These are phyloP conservation scores for Termitomyces sp. DNA, from an alignment of 768 basidiomycete genomes.

Conservation along the genomic window DNA sequence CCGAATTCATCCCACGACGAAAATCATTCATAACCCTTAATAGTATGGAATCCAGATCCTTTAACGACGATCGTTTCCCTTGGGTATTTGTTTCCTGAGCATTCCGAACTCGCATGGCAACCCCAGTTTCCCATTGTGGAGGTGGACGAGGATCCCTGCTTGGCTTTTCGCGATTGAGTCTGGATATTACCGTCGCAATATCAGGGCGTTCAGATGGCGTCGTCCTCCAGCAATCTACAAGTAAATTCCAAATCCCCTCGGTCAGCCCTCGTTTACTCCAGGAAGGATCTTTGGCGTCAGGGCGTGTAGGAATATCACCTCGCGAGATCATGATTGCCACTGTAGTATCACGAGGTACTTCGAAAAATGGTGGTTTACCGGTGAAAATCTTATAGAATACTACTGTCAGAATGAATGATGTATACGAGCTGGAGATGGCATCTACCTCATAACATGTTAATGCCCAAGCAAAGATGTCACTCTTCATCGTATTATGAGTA, in stretches of 20 bases:
- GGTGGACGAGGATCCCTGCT: background rate
- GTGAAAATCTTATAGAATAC: constrained; percentile 19
- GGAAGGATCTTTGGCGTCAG: constrained; percentile 2
- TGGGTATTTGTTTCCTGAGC: background rate
- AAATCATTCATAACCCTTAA: background rate
- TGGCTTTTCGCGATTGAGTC: background rate
- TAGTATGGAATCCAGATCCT: background rate
- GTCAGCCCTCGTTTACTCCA: constrained; percentile 17
- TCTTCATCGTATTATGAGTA: constrained; percentile 14
- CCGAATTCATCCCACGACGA: background rate
- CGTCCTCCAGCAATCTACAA: constrained; percentile 22
- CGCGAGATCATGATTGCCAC: constrained; percentile 14
- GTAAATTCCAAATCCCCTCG: constrained; percentile 17
- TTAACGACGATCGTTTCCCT: background rate
- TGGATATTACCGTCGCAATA: background rate
- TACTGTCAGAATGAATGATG: background rate
- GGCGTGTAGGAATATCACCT: constrained; percentile 17
- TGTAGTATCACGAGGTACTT: constrained; percentile 11
- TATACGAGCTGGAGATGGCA: background rate
- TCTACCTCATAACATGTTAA: constrained; percentile 27
- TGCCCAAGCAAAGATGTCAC: constrained; percentile 26
- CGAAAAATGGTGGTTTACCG: constrained; percentile 17
- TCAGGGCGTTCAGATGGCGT: constrained; percentile 17
- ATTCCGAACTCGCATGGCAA: constrained; percentile 1
- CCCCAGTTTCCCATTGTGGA: background rate